phyloP scores from a whole-genome alignment of 805 yeast species.

The Teunomyces tritomae region DNA sequence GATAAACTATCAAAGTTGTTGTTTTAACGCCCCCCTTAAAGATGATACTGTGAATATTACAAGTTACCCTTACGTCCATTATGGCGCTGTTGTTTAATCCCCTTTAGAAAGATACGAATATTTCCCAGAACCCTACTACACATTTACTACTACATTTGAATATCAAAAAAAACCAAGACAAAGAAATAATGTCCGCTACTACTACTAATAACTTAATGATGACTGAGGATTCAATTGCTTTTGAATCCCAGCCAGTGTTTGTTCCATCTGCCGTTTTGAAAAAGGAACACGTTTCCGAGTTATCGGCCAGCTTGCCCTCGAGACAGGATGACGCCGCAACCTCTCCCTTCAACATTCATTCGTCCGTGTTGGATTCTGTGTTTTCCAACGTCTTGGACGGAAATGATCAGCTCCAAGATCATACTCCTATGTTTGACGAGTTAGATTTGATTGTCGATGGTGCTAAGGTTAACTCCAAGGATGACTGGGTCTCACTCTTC shows the following conservation, averaged over 20 bases:
- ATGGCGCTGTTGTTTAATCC: slow-evolving; percentile 29
- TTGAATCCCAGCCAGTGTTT: slow-evolving; percentile 23
- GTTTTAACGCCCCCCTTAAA: slow-evolving; percentile 18
- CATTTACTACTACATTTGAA: slow-evolving; percentile 4
- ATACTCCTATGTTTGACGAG: slow-evolving; percentile 63
- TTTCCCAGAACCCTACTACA: slow-evolving; percentile 1
- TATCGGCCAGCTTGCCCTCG: slow-evolving; percentile 7
- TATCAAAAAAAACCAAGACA: slow-evolving; percentile 9
- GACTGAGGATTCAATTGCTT: slow-evolving; percentile 15
- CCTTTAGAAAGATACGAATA: slow-evolving; percentile 4
- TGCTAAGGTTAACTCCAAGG: slow-evolving; percentile 35
- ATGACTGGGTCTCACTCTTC: slow-evolving; percentile 66
- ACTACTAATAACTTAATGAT: slow-evolving; percentile 8
- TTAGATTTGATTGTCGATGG: slow-evolving; percentile 42
- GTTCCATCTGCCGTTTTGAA: slow-evolving; percentile 14
- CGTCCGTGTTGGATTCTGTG: slow-evolving; percentile 51
- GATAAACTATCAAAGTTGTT: slow-evolving; percentile 25
- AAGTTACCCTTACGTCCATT: slow-evolving; percentile 21
- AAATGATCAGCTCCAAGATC: slow-evolving; percentile 31
- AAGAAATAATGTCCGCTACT: slow-evolving; percentile 24
- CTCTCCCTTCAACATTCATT: slow-evolving; percentile 54
- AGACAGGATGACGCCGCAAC: slow-evolving; percentile 10
- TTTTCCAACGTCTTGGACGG: slow-evolving; percentile 41
- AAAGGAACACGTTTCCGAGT: slow-evolving; percentile 4
- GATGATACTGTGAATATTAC: slow-evolving; percentile 32